Conservation (phyloP, 768 basidiomycete species). For the Rhodocollybia butyracea region DNA sequence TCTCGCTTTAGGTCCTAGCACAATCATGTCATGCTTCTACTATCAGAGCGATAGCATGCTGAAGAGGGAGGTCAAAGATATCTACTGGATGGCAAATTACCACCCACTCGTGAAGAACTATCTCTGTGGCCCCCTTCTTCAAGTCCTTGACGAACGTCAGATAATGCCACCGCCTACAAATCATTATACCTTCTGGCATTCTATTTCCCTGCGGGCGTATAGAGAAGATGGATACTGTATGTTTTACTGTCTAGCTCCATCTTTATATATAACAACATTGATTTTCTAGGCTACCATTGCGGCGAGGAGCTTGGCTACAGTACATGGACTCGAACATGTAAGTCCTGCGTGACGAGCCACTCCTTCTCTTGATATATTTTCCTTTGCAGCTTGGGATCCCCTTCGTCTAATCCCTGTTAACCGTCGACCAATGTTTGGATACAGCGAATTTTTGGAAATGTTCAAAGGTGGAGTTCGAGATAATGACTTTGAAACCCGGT, state of each 20-base stretch:
- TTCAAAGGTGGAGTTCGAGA: background rate
- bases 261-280: background rate
- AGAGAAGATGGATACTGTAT: background rate
- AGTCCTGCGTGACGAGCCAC: too few species aligned
- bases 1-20: background rate
- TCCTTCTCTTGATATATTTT: too few species aligned
- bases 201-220: background rate
- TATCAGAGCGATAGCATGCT: background rate
- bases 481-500: background rate
- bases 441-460: too few species aligned
- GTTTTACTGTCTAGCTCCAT: background rate
- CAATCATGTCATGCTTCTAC: background rate
- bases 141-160: background rate
- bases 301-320: background rate
- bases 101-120: background rate
- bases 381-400: too few species aligned
- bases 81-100: background rate
- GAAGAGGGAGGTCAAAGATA: background rate
- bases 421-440: too few species aligned
- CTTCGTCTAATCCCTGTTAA: too few species aligned
- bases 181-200: background rate
- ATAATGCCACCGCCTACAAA: background rate
- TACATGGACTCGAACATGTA: background rate
- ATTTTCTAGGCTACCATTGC: background rate
- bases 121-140: background rate